phyloP scores from a whole-genome alignment of 163 green algal species.

The Trebouxiophyceae sp. region DNA sequence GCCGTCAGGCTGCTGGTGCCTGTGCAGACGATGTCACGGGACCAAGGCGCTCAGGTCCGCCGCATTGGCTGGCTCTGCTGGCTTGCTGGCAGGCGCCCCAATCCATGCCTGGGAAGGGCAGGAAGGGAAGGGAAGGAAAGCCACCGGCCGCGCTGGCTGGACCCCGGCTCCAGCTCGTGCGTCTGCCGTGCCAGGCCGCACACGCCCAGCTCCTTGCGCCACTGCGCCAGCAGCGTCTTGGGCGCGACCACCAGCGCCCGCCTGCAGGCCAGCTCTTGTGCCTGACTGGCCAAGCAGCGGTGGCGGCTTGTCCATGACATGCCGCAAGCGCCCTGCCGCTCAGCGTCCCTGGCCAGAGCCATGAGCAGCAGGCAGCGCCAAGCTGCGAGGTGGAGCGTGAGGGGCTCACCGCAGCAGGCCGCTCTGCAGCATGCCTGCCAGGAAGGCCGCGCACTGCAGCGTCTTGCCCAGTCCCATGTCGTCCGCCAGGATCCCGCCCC shows the following conservation, averaged over 20 bases:
- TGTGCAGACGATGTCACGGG: too few species aligned
- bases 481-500: constrained; percentile 65
- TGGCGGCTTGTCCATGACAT: too few species aligned
- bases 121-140: too few species aligned
- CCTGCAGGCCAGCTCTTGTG: constrained; percentile 1
- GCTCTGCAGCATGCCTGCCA: constrained; percentile 49
- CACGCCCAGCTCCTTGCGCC: constrained; percentile 54
- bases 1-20: too few species aligned
- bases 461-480: constrained; percentile 58
- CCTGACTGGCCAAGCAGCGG: too few species aligned
- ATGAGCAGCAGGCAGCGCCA: not conserved
- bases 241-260: constrained; percentile 76
- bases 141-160: not conserved
- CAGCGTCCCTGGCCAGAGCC: not conserved
- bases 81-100: too few species aligned
- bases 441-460: constrained; percentile 71
- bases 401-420: constrained; percentile 9
- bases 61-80: too few species aligned
- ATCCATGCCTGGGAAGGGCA: too few species aligned
- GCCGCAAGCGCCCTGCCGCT: too few species aligned
- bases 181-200: constrained; percentile 34
- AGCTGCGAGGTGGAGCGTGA: too few species aligned
- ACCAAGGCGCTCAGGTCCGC: too few species aligned
- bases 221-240: constrained; percentile 85
- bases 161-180: constrained; percentile 28